These are phyloP conservation scores for Backusella parvicylindrica DNA, from an alignment of 192 early-diverging fungal genomes.

Conservation along the genomic window DNA sequence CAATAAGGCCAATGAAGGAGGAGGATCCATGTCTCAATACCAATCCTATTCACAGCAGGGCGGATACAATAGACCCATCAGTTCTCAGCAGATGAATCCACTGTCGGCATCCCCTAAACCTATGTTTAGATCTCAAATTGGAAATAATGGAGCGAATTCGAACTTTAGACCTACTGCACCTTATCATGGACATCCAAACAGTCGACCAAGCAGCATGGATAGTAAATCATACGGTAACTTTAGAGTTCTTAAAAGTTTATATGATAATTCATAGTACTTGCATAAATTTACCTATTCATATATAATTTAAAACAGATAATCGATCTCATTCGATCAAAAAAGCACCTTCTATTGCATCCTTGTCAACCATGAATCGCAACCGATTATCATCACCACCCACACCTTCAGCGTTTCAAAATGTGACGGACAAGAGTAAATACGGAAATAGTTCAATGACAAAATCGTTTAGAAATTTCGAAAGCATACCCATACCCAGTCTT, in stretches of 20 bases:
- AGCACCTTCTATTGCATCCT: slow-evolving; percentile 4
- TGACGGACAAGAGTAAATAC: slow-evolving; percentile 12
- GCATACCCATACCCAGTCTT: slow-evolving; percentile 13
- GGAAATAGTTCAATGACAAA: slow-evolving; percentile 25
- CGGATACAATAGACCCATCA: not conserved
- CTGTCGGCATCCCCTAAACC: not conserved
- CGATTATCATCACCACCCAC: not conserved
- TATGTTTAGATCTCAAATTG: not conserved
- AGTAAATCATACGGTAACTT: not conserved
- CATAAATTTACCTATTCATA: not conserved
- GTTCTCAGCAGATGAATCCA: not conserved
- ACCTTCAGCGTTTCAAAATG: not conserved
- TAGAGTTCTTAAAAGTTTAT: not conserved
- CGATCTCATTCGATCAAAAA: not conserved
- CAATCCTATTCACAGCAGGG: not conserved
- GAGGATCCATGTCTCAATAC: not conserved
- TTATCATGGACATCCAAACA: not conserved
- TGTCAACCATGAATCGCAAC: not conserved
- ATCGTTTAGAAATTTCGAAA: slow-evolving; percentile 26
- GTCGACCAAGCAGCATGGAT: not conserved
- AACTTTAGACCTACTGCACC: not conserved
- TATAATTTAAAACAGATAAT: not conserved
- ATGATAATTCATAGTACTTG: not conserved
- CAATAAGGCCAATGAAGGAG: not conserved
- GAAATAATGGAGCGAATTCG: not conserved